Evolutionary conservation across 495 filamentous ascomycete genomes (phyloP), one percentile per base, ranked within the genome.

Genomic region (Penicillium riverlandense): DNA sequence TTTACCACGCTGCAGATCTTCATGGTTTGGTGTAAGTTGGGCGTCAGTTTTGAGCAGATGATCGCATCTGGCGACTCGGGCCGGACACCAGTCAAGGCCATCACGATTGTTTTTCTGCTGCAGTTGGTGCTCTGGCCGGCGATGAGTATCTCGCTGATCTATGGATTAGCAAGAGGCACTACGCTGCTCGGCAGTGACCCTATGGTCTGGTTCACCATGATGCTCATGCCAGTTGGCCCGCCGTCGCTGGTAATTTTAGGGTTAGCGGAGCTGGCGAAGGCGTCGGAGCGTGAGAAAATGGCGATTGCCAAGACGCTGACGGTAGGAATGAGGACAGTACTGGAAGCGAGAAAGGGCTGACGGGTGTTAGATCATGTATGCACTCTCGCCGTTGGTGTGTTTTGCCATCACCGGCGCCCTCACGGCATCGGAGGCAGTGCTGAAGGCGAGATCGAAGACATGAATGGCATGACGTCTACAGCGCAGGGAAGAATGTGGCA

Each of bases 201-300:
- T 0, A 79, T 90, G 34, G 56, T 90, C 13, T 89, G 82, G 81
- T 90, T 88, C 54, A 64, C 66, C 8, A 74, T 89, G 72, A 88
- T 88, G 83, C 54, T 88, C 15, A 88, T 89, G 79, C 84, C 86
- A 0, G 71, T 74, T 2, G 85, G 86, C 0, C 85, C 85, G 8
- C 78, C 80, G 2, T 82, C 84, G 0, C 76, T 88, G 75, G 83
- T 82, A 44, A 59, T 88, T 11, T 77, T 80, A 12, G 77, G 80
- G 1, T 58, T 88, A 40, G 73, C 83, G 3, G 83, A 89, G 46
- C 71, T 88, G 4, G 79, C 75, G 31, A 75, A 76, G 7, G 71
- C 69, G 1, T 66, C 64, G 15, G 70, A 82, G 43, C 60, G 64
- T 14, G 76, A 82, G 48, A 86, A 86, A 64, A 77, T 84, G 65